A percentile compares a stretch with the other conserved stretches of the same genome.
These are phyloP conservation scores for Paralagenidium karlingii DNA, from an alignment of 352 stramenopile species.

Conservation along the genomic window DNA sequence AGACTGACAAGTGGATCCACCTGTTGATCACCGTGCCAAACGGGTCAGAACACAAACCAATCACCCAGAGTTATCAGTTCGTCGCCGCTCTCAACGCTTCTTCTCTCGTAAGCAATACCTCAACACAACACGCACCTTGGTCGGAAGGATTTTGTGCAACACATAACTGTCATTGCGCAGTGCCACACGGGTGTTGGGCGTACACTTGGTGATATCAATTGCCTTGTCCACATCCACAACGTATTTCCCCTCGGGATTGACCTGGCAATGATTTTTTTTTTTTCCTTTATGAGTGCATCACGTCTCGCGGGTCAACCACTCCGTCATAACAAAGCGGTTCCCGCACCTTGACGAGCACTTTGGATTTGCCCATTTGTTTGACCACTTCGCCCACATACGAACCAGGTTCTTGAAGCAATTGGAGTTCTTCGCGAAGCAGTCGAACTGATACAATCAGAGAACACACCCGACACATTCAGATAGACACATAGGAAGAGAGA, in stretches of 20 bases:
- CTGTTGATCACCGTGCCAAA: conserved; percentile 4
- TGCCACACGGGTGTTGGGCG: conserved; percentile 97
- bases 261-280: conserved; percentile 12
- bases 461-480: background rate
- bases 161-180: conserved; percentile 99
- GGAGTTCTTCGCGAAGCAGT: conserved; percentile 96
- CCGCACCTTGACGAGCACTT: conserved; percentile 96
- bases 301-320: background rate
- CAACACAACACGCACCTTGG: conserved; percentile 89
- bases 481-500: background rate
- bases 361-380: conserved; percentile 99
- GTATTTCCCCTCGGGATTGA: conserved; percentile 99
- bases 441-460: conserved; percentile 57
- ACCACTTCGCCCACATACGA: conserved; percentile 99
- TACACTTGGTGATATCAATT: conserved; percentile 93
- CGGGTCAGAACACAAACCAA: conserved; percentile 2
- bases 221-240: conserved; percentile 99
- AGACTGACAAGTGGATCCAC: conserved; percentile 88
- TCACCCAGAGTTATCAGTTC: conserved; percentile 66
- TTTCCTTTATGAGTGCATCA: background rate
- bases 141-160: conserved; percentile 99
- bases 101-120: conserved; percentile 78
- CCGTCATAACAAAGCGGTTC: no score
- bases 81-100: conserved; percentile 70
- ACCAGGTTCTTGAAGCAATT: conserved; percentile 96